Percentiles rank a stretch among this genome's conserved stretches.
Conservation (phyloP, 495 filamentous ascomycete genomes). For the Ascobolus immersus region DNA sequence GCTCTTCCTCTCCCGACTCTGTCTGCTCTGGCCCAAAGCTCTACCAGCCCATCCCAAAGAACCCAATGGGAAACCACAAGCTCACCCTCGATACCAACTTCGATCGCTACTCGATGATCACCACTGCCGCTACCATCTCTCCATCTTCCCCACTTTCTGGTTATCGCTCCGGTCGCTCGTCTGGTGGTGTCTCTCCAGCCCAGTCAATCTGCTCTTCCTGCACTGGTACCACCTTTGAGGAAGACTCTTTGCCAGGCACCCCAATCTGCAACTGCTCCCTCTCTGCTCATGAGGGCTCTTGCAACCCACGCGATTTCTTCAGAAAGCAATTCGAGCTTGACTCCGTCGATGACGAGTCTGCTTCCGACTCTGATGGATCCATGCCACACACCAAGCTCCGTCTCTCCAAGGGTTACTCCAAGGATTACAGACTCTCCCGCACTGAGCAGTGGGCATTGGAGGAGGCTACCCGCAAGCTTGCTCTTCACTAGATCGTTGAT, state of each 20-base stretch:
- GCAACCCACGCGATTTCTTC: too few species aligned
- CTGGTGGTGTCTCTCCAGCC: conserved; percentile 46
- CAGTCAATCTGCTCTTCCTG: conserved; percentile 41
- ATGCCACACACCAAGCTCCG: too few species aligned
- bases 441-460: too few species aligned
- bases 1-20: conserved; percentile 8
- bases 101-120: conserved; percentile 43
- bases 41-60: conserved; percentile 72
- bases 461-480: too few species aligned
- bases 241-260: conserved; percentile 42
- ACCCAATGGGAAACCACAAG: conserved; percentile 62
- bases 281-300: too few species aligned
- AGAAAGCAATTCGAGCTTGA: too few species aligned
- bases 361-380: too few species aligned
- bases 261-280: conserved; percentile 28
- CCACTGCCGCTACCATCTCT: conserved; percentile 31
- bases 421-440: too few species aligned
- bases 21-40: conserved; percentile 56
- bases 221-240: conserved; percentile 19
- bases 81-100: conserved; percentile 60
- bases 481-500: too few species aligned
- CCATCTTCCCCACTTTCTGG: conserved; percentile 30
- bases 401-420: too few species aligned
- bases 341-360: too few species aligned
- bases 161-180: conserved; percentile 30